phyloP scores from a whole-genome alignment of 208 protist species.

The Trypanosoma mega region DNA sequence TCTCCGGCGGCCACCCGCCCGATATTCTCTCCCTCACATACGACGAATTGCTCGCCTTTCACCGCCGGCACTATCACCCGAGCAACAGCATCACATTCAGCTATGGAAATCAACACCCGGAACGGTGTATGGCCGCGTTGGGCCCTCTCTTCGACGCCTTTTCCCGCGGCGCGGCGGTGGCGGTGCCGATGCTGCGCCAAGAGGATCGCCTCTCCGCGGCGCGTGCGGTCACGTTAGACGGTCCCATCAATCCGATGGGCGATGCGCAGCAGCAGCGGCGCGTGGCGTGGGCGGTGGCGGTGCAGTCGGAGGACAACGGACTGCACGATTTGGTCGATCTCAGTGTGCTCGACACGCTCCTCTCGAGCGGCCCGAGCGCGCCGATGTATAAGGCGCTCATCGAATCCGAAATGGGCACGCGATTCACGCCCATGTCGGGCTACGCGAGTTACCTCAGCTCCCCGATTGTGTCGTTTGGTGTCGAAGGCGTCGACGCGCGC shows the following conservation, averaged over 20 bases:
- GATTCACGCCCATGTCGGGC: slow-evolving; percentile 82
- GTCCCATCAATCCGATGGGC: slow-evolving; percentile 84
- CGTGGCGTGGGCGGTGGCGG: slow-evolving; percentile 75
- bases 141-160: slow-evolving; percentile 73
- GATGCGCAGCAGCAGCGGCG: slow-evolving; percentile 77
- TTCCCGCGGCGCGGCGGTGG: slow-evolving; percentile 30
- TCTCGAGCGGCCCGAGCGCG: slow-evolving; percentile 80
- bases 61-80: slow-evolving; percentile 89
- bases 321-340: slow-evolving; percentile 77
- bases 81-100: slow-evolving; percentile 91
- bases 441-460: slow-evolving; percentile 84
- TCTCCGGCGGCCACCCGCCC: slow-evolving; percentile 89
- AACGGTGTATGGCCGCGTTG: slow-evolving; percentile 63
- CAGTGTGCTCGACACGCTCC: slow-evolving; percentile 81
- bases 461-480: slow-evolving; percentile 86
- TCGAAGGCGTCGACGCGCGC: slow-evolving; percentile 80
- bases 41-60: slow-evolving; percentile 87
- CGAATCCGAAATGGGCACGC: slow-evolving; percentile 83
- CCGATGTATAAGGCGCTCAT: slow-evolving; percentile 90
- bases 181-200: slow-evolving; percentile 58
- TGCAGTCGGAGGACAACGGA: slow-evolving; percentile 54
- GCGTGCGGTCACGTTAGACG: slow-evolving; percentile 47
- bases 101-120: slow-evolving; percentile 81
- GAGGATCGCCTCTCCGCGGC: slow-evolving; percentile 48
- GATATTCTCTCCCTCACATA: slow-evolving; percentile 86